These are phyloP conservation scores for Venturia carpophila DNA, from an alignment of 2,329 filamentous ascomycete species.

Conservation along the genomic window DNA sequence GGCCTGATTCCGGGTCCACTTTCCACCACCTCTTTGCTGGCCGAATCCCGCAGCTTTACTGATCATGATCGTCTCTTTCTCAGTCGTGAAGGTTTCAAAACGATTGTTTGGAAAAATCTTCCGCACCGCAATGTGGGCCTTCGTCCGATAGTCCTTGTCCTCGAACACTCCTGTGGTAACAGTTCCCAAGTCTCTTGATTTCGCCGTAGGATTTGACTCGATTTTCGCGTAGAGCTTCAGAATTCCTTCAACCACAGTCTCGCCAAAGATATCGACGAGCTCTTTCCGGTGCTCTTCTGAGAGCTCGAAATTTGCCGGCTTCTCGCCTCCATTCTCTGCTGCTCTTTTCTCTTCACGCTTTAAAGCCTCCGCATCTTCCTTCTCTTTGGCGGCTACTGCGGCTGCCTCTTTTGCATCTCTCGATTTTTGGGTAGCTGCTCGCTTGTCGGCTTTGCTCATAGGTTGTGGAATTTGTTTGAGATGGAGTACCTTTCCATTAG, in stretches of 20 bases:
- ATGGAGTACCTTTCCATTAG: constrained; percentile 68
- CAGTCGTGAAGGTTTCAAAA: constrained; percentile 69
- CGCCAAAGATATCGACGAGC: constrained; percentile 44
- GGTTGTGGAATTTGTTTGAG: constrained; percentile 34
- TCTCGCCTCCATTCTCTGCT: constrained; percentile 12
- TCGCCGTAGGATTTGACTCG: constrained; percentile 45
- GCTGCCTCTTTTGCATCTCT: constrained; percentile 11
- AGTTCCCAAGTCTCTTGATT: constrained; percentile 47
- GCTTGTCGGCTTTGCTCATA: constrained; percentile 11
- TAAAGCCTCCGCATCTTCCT: background rate
- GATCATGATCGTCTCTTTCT: constrained; percentile 59
- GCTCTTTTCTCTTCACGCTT: constrained; percentile 4
- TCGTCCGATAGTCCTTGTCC: constrained; percentile 54
- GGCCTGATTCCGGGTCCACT: constrained; percentile 20
- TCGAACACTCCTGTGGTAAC: constrained; percentile 47
- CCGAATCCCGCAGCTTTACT: constrained; percentile 22
- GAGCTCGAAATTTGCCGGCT: constrained; percentile 24
- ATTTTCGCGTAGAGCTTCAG: constrained; percentile 49
- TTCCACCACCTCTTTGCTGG: constrained; percentile 22
- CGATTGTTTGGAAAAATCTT: constrained; percentile 65
- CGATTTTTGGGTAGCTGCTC: background rate
- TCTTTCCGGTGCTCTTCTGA: constrained; percentile 32
- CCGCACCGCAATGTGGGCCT: constrained; percentile 60
- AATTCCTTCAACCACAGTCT: constrained; percentile 42
- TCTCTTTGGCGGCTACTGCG: constrained; percentile 12